Percentiles rank a stretch among this genome's conserved stretches.
Evolutionary conservation across 169 alveolate species (phyloP).

Genomic region (Plasmodium malariae): DNA sequence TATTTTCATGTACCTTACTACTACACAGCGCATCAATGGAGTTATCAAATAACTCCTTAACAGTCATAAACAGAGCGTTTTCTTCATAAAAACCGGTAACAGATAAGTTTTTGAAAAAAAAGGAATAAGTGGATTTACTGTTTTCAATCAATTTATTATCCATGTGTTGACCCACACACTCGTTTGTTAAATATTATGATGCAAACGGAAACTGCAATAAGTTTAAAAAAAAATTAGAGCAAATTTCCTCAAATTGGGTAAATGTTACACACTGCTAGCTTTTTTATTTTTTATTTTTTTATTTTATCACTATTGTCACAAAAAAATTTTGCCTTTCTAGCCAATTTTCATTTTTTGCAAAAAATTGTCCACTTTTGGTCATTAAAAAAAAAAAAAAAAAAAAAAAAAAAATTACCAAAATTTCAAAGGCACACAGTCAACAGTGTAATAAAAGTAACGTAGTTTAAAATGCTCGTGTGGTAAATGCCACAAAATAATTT

Average conservation of each 20-base stretch:
- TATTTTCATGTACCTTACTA: slow-evolving; percentile 14
- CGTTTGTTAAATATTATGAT: too few relatives aligned
- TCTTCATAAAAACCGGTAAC: slow-evolving; percentile 77
- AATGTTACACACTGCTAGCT: background rate
- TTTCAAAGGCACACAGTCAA: background rate
- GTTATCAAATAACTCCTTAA: slow-evolving; percentile 75
- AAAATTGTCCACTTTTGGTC: background rate
- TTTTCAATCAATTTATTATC: slow-evolving; percentile 15
- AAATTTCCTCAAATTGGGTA: background rate
- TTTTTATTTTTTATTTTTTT: too few relatives aligned
- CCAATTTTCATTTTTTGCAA: background rate
- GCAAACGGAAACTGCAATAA: background rate
- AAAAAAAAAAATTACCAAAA: background rate
- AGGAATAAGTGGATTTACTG: slow-evolving; percentile 66
- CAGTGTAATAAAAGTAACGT: too few relatives aligned
- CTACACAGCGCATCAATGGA: slow-evolving; percentile 61
- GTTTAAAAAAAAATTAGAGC: background rate
- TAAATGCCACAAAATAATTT: too few relatives aligned
- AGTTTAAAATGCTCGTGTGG: too few relatives aligned
- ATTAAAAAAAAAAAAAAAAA: background rate
- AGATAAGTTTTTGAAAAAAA: slow-evolving; percentile 67
- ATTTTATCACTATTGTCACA: background rate
- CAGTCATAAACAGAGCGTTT: slow-evolving; percentile 77
- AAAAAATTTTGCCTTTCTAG: background rate
- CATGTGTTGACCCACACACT: too few relatives aligned